Evolutionary conservation across 1,139 yeast species (phyloP), one percentile per base, ranked within the genome.

Genomic region (Scheffersomyces quercinus): DNA sequence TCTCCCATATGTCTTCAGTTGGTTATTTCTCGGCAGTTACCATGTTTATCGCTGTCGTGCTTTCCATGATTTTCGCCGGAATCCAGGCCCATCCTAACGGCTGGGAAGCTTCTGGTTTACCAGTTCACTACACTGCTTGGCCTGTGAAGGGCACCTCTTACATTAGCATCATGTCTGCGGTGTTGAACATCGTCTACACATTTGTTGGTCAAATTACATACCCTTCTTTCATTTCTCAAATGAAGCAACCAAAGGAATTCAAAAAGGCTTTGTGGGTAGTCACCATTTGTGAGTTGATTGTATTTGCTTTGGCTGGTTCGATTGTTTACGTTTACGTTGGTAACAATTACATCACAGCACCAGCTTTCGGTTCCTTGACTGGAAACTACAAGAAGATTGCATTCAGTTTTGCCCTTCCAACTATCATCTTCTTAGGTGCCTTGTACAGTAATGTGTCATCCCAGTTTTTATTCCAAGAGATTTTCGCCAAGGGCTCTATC

Each of bases 191-290:
- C 50, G 79, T 79, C 29, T 81, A 79, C 59, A 79, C 85, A 1
- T 80, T 81, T 60, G 85, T 80, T 29, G 86, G 85, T 3, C 85
- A 81, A 59, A 76, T 81, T 55, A 77, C 82, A 3, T 79, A 79
- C 50, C 85, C 85, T 0, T 78, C 83, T 12, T 80, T 81, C 58
- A 81, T 81, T 48, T 68, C 80, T 14, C 83, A 81, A 55, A 81
- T 81, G 85, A 73, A 70, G 50, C 65, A 70, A 44, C 85, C 85
- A 16, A 65, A 65, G 37, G 85, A 81, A 40, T 81, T 81, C 64
- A 76, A 70, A 46, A 81, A 81, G 62, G 84, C 83, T 1, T 62
- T 81, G 26, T 70, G 72, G 50, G 62, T 77, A 3, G 84, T 80
- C 38, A 77, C 84, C 2, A 46, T 67, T 13, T 70, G 73, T 36